Evolutionary conservation across 805 yeast species (phyloP), one percentile per base, ranked within the genome.

Genomic region (Candida incommunis): DNA sequence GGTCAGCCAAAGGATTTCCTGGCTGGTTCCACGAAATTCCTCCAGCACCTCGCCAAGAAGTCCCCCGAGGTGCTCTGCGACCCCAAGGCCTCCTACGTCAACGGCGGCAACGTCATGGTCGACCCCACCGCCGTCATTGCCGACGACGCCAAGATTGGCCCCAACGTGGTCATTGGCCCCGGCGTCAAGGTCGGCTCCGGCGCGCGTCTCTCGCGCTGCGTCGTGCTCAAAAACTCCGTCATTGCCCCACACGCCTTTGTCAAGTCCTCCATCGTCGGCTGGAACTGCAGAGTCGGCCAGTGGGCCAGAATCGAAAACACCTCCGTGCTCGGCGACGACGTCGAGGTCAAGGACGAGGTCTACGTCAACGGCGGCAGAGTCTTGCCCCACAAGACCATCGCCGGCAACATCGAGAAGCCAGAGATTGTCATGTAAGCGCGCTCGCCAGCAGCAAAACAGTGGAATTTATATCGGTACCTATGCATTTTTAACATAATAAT

Each of bases 1-100:
- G 99, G 99, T 69, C 99, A 92, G 75, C 99, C 99, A 76, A 92
- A 90, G 78, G 99, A 92, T 71, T 92, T 87, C 80, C 71, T 92
- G 54, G 80, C 95, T 49, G 99, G 99, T 68, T 85, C 96, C 60
- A 79, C 87, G 57, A 73, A 90, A 53, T 92, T 88, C 76, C 75
- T 92, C 67, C 75, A 82, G 65, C 81, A 97, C 46, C 71, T 87
- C 62, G 67, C 90, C 58, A 82, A 82, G 78, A 85, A 80, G 70
- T 63, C 70, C 56, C 83, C 96, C 52, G 75, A 75, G 57, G 63
- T 70, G 55, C 78, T 88, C 63, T 75, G 79, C 50, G 61, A 75
- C 43, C 61, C 71, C 51, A 61, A 66, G 47, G 90, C 78, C 64
- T 75, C 74, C 50, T 84, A 71, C 67, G 82, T 86, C 55, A 81